phyloP scores from a whole-genome alignment of 345 rosid species.

The Corymbia maculata region DNA sequence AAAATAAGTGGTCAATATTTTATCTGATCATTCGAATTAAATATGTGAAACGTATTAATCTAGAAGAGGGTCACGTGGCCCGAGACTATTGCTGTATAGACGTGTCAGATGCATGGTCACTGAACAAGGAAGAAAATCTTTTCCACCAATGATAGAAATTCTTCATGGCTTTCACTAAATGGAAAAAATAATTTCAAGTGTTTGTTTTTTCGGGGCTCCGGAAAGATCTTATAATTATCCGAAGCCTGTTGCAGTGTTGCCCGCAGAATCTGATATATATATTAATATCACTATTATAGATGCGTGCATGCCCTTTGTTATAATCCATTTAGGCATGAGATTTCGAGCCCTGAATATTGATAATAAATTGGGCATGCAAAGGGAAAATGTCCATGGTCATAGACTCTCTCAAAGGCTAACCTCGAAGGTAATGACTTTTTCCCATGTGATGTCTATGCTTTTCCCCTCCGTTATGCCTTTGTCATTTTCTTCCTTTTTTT shows the following conservation, averaged over 20 bases:
- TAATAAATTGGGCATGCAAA: background rate
- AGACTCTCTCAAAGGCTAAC: background rate
- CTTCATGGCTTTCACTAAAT: background rate
- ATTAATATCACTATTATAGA: background rate
- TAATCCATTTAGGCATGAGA: background rate
- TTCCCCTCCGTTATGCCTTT: background rate
- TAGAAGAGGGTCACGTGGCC: background rate
- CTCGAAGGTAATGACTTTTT: background rate
- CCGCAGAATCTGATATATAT: background rate
- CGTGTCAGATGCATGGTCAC: background rate
- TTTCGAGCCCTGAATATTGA: background rate
- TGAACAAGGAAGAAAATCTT: background rate
- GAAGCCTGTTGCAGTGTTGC: background rate
- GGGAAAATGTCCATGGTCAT: background rate
- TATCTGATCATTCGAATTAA: background rate
- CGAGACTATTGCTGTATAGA: background rate
- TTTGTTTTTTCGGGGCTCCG: background rate
- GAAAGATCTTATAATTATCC: background rate
- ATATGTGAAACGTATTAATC: background rate
- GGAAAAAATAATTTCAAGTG: background rate
- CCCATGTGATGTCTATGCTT: background rate
- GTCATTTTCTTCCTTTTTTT: background rate
- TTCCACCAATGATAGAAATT: background rate
- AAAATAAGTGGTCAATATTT: background rate
- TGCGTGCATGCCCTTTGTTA: background rate